These are phyloP conservation scores for Cenchrus fungigraminus DNA, from an alignment of 176 grass and related monocot species.

Conservation along the genomic window DNA sequence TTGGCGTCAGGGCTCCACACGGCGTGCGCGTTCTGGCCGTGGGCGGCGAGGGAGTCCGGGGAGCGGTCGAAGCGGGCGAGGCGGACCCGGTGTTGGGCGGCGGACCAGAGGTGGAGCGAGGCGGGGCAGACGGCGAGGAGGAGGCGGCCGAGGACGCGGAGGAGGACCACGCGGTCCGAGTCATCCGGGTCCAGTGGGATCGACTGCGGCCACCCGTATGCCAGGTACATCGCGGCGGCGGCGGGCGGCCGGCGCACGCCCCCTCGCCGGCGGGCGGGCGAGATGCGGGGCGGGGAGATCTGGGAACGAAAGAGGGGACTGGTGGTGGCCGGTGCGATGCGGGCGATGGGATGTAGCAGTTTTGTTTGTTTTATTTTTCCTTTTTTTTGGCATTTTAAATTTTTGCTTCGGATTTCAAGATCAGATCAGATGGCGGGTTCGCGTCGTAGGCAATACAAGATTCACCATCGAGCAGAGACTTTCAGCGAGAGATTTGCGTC, in stretches of 20 bases:
- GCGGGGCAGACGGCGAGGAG: conserved; percentile 80
- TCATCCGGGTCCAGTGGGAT: conserved; percentile 74
- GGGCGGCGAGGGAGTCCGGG: conserved; percentile 53
- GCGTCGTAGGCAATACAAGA: background rate
- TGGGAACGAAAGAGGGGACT: conserved; percentile 29
- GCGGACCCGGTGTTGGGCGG: conserved; percentile 79
- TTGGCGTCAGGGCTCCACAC: conserved; percentile 92
- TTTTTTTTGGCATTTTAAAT: conserved; percentile 2
- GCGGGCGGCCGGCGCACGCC: conserved; percentile 10
- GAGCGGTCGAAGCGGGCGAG: conserved; percentile 72
- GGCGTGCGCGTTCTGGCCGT: conserved; percentile 82
- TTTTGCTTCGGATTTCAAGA: conserved; percentile 4
- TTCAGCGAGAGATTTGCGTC: background rate
- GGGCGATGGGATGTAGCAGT: conserved; percentile 32
- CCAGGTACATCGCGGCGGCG: conserved; percentile 82
- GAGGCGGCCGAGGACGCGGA: conserved; percentile 75
- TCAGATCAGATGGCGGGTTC: conserved; percentile 33
- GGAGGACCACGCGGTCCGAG: conserved; percentile 78
- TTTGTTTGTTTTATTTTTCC: conserved; percentile 15
- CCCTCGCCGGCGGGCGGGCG: conserved; percentile 37
- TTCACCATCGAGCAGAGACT: background rate
- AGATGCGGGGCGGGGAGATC: conserved; percentile 55
- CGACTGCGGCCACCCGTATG: conserved; percentile 96
- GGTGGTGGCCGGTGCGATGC: conserved; percentile 35
- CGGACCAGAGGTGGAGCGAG: conserved; percentile 93